A percentile compares a stretch with the other conserved stretches of the same genome.
These are phyloP conservation scores for Colletotrichum cordylinicola DNA, from an alignment of 2,329 filamentous ascomycete species.

Conservation along the genomic window DNA sequence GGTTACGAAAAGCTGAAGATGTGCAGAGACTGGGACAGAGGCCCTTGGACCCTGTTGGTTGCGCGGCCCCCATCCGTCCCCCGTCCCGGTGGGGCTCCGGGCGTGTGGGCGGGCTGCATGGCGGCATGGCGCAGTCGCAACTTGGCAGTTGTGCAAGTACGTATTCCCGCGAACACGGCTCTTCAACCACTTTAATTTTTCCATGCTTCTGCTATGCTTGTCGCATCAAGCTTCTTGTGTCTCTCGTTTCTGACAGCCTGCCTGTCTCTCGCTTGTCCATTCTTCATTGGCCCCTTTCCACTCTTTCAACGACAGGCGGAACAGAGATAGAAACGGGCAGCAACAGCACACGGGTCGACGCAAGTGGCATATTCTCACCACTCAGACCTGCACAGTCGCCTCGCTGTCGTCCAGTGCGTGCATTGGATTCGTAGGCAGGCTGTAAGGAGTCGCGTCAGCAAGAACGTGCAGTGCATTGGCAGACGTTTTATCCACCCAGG, in stretches of 20 bases:
- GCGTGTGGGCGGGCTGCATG: constrained; percentile 18
- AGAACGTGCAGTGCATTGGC: constrained; percentile 18
- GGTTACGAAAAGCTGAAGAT: background rate
- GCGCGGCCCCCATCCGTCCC: constrained; percentile 10
- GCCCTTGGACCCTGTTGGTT: constrained; percentile 19
- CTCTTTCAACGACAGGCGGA: background rate
- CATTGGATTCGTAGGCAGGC: background rate
- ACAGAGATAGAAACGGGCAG: background rate
- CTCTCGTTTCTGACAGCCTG: background rate
- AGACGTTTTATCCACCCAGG: constrained; percentile 4
- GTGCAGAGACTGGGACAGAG: background rate
- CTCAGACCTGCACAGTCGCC: constrained; percentile 10
- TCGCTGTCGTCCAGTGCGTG: background rate
- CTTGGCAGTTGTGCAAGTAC: background rate
- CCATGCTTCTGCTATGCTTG: background rate
- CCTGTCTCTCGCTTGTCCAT: background rate
- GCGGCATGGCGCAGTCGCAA: constrained; percentile 18
- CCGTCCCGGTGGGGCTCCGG: constrained; percentile 5
- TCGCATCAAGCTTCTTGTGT: too few species aligned
- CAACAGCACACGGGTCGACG: background rate
- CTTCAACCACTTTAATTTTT: background rate
- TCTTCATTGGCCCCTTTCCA: background rate
- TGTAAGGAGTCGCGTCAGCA: constrained; percentile 5
- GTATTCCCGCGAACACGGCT: background rate
- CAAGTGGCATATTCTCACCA: background rate